Conservation (phyloP, 768 basidiomycete genomes). For the Pisolithus tinctorius region DNA sequence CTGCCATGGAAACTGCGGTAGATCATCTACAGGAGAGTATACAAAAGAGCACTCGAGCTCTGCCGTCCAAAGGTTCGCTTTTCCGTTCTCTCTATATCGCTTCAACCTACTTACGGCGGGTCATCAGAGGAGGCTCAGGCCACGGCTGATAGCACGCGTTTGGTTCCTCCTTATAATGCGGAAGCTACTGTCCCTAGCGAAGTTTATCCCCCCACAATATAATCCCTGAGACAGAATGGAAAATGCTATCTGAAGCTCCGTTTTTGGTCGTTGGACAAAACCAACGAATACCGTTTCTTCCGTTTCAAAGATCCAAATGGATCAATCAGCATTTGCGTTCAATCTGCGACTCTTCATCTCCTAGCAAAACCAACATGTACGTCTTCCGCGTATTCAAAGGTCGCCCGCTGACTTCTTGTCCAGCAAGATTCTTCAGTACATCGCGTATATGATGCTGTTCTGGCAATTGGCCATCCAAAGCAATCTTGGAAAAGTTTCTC, state of each 20-base stretch:
- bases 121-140: conserved; percentile 60
- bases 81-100: no score
- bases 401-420: neutral
- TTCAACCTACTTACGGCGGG: no score
- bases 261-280: conserved; percentile 46
- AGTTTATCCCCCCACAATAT: conserved; percentile 61
- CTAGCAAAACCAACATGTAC: conserved; percentile 58
- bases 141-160: conserved; percentile 53
- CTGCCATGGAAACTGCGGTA: conserved; percentile 80
- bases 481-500: conserved; percentile 39
- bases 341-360: conserved; percentile 34
- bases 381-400: conserved; percentile 17
- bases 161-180: conserved; percentile 70
- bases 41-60: conserved; percentile 57
- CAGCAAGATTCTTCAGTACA: conserved; percentile 75
- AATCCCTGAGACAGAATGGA: no score
- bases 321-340: conserved; percentile 56
- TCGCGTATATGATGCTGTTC: conserved; percentile 77
- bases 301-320: conserved; percentile 62
- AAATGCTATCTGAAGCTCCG: conserved; percentile 50
- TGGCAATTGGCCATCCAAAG: conserved; percentile 35
- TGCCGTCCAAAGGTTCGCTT: conserved; percentile 67
- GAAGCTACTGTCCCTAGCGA: conserved; percentile 65
- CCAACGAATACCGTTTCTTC: conserved; percentile 51
- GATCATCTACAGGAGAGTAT: conserved; percentile 81